Conservation (phyloP, 2,329 filamentous ascomycete species). For the Colletotrichum cordylinicola region DNA sequence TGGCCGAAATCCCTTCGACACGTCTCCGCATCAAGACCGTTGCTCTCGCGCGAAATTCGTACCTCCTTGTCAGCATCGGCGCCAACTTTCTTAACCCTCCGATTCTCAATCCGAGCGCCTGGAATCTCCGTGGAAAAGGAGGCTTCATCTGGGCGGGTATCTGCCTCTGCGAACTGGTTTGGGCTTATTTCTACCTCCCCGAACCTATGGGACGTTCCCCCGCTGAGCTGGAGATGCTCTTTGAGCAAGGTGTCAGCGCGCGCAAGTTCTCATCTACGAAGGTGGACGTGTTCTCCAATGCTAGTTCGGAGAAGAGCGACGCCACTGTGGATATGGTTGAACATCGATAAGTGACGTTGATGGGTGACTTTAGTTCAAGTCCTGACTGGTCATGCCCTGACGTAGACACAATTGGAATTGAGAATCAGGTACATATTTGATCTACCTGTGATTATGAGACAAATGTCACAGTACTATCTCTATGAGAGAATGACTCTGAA, state of each 20-base stretch:
- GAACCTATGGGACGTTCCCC: not conserved
- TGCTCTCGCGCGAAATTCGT: not conserved
- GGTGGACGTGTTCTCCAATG: not conserved
- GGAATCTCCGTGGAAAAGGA: slow-evolving; percentile 22
- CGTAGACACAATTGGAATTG: not conserved
- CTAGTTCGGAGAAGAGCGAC: not conserved
- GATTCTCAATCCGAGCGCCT: slow-evolving; percentile 25
- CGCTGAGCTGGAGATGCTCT: not conserved
- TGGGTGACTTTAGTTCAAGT: not conserved
- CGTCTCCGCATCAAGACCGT: slow-evolving; percentile 10
- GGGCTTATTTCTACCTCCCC: not conserved
- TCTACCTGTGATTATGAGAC: no score
- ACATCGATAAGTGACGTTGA: not conserved
- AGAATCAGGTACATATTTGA: not conserved
- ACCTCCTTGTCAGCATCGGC: not conserved
- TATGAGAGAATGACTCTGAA: no score
- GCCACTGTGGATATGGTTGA: not conserved
- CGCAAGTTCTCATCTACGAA: not conserved
- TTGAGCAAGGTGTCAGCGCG: not conserved
- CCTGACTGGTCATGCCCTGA: not conserved
- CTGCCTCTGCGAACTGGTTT: not conserved
- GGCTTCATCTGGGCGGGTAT: slow-evolving; percentile 10
- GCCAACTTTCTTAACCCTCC: slow-evolving; percentile 1
- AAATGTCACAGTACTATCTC: no score
- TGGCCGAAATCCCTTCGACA: slow-evolving; percentile 3